phyloP scores from a whole-genome alignment of 768 basidiomycete species.

The Mycena vulgaris region DNA sequence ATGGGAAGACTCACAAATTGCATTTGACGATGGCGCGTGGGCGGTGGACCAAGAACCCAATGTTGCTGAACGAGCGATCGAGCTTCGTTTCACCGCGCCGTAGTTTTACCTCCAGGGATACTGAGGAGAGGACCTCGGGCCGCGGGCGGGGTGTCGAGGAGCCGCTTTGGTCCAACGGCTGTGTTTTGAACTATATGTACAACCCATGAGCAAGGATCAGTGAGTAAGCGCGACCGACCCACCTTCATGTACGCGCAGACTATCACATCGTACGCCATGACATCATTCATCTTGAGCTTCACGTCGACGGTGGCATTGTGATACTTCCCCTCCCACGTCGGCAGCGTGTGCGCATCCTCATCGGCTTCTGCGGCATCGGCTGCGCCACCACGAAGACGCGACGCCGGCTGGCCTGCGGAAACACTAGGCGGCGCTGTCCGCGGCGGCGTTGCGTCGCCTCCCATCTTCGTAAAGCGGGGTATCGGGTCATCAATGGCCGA shows the following conservation, averaged over 20 bases:
- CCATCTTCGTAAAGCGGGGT: neutral
- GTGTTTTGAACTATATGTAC: constrained; percentile 1
- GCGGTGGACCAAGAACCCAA: constrained; percentile 6
- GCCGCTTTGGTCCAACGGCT: neutral
- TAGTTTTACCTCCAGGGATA: neutral
- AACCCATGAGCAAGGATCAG: neutral
- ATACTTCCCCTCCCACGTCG: neutral
- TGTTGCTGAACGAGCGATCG: constrained; percentile 14
- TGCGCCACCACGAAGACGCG: neutral
- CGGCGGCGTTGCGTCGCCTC: neutral
- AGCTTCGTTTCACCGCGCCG: neutral
- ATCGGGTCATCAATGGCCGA: constrained; percentile 3
- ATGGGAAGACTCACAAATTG: constrained; percentile 14
- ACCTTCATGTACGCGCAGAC: neutral
- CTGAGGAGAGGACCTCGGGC: neutral
- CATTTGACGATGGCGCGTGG: neutral
- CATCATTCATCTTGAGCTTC: neutral
- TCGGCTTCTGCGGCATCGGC: neutral
- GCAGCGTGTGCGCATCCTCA: neutral
- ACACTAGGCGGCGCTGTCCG: neutral
- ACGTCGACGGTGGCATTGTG: neutral
- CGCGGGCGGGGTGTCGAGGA: neutral
- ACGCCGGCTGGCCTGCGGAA: neutral
- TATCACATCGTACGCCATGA: neutral
- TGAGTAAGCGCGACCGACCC: neutral